phyloP scores from a whole-genome alignment of 805 yeast species.

The Phaffomyces thermotolerans region DNA sequence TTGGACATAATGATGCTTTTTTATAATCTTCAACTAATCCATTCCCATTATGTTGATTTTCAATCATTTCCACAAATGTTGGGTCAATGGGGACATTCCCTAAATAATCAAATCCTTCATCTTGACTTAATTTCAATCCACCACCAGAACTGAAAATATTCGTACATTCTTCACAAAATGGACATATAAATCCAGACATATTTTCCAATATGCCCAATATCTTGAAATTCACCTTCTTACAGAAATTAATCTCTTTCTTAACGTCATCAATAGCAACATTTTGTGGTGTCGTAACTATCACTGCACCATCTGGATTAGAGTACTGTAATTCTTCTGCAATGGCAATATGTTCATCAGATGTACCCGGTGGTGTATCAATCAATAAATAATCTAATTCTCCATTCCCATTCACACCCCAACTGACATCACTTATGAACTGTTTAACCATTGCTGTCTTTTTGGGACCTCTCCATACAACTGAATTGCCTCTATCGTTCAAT shows the following conservation, averaged over 20 bases:
- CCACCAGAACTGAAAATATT: constrained; percentile 93
- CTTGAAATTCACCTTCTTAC: constrained; percentile 73
- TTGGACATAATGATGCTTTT: constrained; percentile 25
- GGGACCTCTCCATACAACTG: constrained; percentile 98
- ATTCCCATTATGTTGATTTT: constrained; percentile 34
- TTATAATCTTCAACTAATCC: constrained; percentile 31
- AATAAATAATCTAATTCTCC: constrained; percentile 52
- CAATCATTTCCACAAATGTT: constrained; percentile 80
- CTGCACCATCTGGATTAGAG: constrained; percentile 81
- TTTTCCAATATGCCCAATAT: constrained; percentile 88
- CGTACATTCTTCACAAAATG: constrained; percentile 86
- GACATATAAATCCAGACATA: constrained; percentile 96
- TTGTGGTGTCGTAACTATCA: constrained; percentile 95
- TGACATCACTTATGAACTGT: constrained; percentile 85
- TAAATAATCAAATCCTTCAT: constrained; percentile 55
- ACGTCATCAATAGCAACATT: constrained; percentile 91
- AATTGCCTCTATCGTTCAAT: constrained; percentile 73
- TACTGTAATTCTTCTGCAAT: constrained; percentile 81
- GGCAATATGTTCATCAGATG: constrained; percentile 96
- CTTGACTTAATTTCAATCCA: constrained; percentile 63
- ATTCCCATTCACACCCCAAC: constrained; percentile 57
- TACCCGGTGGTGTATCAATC: constrained; percentile 98
- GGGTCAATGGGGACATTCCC: constrained; percentile 96
- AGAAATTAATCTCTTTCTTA: constrained; percentile 87
- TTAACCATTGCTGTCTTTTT: constrained; percentile 96